Evolutionary conservation across 345 rosid species (phyloP).

Genomic region (Clausena lansium): DNA sequence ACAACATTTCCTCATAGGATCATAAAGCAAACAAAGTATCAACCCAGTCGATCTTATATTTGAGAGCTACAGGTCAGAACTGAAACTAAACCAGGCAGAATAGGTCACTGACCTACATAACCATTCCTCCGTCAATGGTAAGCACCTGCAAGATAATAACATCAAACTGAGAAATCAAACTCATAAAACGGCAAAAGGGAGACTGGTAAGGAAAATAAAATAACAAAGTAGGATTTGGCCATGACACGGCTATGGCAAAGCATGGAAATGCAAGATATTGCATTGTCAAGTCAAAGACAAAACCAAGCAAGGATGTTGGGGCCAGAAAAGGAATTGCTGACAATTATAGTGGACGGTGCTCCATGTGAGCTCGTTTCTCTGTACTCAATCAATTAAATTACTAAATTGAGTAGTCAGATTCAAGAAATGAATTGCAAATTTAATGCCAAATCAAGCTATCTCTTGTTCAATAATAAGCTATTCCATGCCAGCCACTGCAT

Average conservation of each 20-base stretch:
- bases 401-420: not conserved
- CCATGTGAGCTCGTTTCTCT: not conserved
- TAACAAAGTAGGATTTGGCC: not conserved
- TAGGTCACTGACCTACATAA: slow-evolving; percentile 42
- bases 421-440: not conserved
- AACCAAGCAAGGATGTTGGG: not conserved
- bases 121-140: slow-evolving; percentile 97
- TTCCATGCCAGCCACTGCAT: not conserved
- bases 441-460: not conserved
- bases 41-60: not conserved
- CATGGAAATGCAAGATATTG: not conserved
- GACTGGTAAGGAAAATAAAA: not conserved
- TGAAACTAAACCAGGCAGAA: slow-evolving; percentile 1
- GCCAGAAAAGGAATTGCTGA: not conserved
- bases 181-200: not conserved
- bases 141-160: slow-evolving; percentile 53
- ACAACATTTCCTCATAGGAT: slow-evolving; percentile 7
- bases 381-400: not conserved
- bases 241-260: not conserved
- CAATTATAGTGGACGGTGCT: not conserved
- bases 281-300: not conserved
- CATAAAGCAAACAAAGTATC: not conserved
- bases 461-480: not conserved
- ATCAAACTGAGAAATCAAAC: slow-evolving; percentile 3
- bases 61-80: slow-evolving; percentile 3